Conservation (phyloP, 176 grass and related monocot genomes). For the Carex myosuroides region DNA sequence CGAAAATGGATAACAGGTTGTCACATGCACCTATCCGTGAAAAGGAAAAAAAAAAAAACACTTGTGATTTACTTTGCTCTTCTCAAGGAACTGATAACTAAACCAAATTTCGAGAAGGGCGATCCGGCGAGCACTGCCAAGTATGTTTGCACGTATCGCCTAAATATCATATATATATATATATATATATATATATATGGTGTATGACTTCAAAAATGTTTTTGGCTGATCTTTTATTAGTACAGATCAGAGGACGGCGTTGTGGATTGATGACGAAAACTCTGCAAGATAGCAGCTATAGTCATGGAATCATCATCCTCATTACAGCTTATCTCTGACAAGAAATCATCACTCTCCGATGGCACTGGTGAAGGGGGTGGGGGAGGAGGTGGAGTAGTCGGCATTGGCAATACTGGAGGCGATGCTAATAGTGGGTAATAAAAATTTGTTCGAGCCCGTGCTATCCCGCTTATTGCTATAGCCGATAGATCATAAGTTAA, state of each 20-base stretch:
- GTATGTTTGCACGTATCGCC: not conserved
- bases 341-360: not conserved
- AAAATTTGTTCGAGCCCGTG: constrained; percentile 55
- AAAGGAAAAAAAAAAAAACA: not conserved
- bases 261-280: constrained; percentile 34
- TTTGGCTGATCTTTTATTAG: not conserved
- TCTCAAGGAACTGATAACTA: not conserved
- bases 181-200: not conserved
- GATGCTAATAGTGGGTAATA: constrained; percentile 29
- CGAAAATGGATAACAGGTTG: not conserved
- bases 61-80: not conserved
- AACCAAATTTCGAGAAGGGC: not conserved
- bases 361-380: not conserved
- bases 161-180: not conserved
- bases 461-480: constrained; percentile 46
- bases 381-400: not conserved
- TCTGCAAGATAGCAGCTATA: constrained; percentile 61
- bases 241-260: not conserved
- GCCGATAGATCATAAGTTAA: constrained; percentile 60
- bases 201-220: constrained; percentile 8
- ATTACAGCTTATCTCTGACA: not conserved
- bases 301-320: constrained; percentile 65
- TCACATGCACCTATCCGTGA: not conserved
- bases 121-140: not conserved
- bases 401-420: not conserved